phyloP scores from a whole-genome alignment of 495 filamentous ascomycete genomes.

The Cenococcum geophilum region DNA sequence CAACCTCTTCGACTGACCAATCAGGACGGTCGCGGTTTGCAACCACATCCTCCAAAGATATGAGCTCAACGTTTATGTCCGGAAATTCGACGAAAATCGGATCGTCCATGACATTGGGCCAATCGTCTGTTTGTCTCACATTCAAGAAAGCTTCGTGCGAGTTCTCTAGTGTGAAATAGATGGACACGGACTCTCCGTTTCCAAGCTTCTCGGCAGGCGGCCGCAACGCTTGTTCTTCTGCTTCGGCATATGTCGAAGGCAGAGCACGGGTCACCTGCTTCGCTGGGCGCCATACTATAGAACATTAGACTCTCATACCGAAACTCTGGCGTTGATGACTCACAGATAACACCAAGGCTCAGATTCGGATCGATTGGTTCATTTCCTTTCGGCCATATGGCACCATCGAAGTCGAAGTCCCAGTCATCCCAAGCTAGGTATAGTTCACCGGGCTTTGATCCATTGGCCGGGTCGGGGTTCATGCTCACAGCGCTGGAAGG shows the following conservation, averaged over 20 bases:
- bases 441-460: constrained; percentile 15
- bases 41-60: constrained; percentile 31
- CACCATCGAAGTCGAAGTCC: constrained; percentile 36
- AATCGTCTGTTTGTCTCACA: constrained; percentile 35
- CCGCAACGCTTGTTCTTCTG: constrained; percentile 34
- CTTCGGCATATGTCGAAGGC: constrained; percentile 35
- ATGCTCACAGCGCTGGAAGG: constrained; percentile 11
- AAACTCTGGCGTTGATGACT: background rate
- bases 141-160: constrained; percentile 32
- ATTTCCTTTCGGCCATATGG: constrained; percentile 33
- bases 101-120: constrained; percentile 36
- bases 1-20: constrained; percentile 12
- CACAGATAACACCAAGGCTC: constrained; percentile 37
- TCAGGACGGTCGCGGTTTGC: constrained; percentile 31
- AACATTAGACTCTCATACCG: background rate
- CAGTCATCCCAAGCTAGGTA: constrained; percentile 28
- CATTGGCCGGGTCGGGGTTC: constrained; percentile 10
- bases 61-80: constrained; percentile 6
- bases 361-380: constrained; percentile 36
- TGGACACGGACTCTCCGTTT: constrained; percentile 37
- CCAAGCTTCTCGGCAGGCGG: constrained; percentile 20
- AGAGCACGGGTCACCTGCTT: constrained; percentile 35
- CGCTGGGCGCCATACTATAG: constrained; percentile 33
- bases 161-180: constrained; percentile 35
- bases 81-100: constrained; percentile 35